Evolutionary conservation across 1,284 basidiomycete genomes (phyloP), one percentile per base, ranked within the genome.

Genomic region (Cystobasidium sp.): DNA sequence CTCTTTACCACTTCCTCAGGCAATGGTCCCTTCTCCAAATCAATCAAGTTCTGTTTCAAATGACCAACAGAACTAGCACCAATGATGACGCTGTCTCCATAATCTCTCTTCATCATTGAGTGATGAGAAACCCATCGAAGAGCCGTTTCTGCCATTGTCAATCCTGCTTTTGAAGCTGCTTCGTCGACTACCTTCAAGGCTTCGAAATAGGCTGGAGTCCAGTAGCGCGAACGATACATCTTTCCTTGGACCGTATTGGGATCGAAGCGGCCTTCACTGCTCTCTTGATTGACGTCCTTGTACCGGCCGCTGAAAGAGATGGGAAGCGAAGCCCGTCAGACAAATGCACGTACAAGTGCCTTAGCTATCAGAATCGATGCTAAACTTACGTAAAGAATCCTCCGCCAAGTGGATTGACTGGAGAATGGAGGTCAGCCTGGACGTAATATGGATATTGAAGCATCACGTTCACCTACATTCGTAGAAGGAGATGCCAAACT

Each of bases 401-500:
- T 0, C 76, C 75, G 8, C 53, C 74, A 6, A 77, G 69, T 9
- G 78, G 78, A 51, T 78, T 78, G 69, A 51, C 61, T 64, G 43
- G 39, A 5, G 31, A 14, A 3, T 14, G 16, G 31, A 56, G 55
- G 47, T 51, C 47, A 51, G 20, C 16, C 31, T n/a, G 31, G 14
- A 59, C 31, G 9, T 16, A 14, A 20, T 59, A 3, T 31, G 14
- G 16, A 37, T 10, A 3, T 51, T 2, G 18, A 31, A 37, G 31
- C 24, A 20, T 2, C 9, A 14, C 3, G 12, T 39, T 20, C 37
- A 43, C 61, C 20, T 24, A 65, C 85, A 88, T 71, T 85, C 87
- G 77, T 87, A 87, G 82, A 89, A 88, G 56, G 84, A 84, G 76
- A 88, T 87, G 4, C 87, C 87, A 77, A 84, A 88, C 78, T 88